Percentiles rank a stretch among this genome's conserved stretches.
These are phyloP conservation scores for Venustampulla echinocandica DNA, from an alignment of 495 filamentous ascomycete genomes.

Conservation along the genomic window DNA sequence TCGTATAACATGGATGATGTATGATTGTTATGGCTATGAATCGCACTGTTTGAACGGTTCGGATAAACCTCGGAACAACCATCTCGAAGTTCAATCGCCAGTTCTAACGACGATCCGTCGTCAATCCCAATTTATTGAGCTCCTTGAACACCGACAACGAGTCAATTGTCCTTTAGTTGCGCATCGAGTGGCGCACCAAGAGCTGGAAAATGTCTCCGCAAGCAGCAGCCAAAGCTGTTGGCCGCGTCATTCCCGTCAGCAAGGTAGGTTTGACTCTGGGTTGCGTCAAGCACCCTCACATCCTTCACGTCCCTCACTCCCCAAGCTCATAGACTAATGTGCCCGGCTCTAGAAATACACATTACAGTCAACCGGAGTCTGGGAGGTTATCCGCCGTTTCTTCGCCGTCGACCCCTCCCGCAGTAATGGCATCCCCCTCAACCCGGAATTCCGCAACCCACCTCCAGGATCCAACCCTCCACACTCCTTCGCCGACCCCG, in stretches of 20 bases:
- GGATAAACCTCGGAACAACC: slow-evolving; percentile 10
- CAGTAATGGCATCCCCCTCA: slow-evolving; percentile 84
- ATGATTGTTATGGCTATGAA: neutral
- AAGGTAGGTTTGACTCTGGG: slow-evolving; percentile 28
- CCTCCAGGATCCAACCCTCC: slow-evolving; percentile 75
- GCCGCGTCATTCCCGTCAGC: slow-evolving; percentile 36
- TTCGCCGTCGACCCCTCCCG: slow-evolving; percentile 82
- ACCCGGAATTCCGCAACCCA: slow-evolving; percentile 85
- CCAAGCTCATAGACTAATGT: neutral
- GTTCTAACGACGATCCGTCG: slow-evolving; percentile 5
- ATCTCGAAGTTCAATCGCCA: neutral
- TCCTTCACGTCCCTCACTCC: neutral
- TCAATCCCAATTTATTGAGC: neutral
- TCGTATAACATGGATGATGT: slow-evolving; percentile 2
- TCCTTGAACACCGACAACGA: slow-evolving; percentile 11
- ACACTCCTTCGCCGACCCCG: slow-evolving; percentile 73
- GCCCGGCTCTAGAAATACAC: slow-evolving; percentile 74
- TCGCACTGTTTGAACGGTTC: neutral
- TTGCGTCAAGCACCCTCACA: neutral
- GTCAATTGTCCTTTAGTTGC: slow-evolving; percentile 18
- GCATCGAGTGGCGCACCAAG: too few relatives aligned
- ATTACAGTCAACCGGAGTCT: slow-evolving; percentile 84
- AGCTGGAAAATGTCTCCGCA: slow-evolving; percentile 45
- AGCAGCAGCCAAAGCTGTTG: slow-evolving; percentile 40
- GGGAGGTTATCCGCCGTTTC: slow-evolving; percentile 70